Conservation (phyloP, 2,329 filamentous ascomycete species). For the Ustulina deusta region DNA sequence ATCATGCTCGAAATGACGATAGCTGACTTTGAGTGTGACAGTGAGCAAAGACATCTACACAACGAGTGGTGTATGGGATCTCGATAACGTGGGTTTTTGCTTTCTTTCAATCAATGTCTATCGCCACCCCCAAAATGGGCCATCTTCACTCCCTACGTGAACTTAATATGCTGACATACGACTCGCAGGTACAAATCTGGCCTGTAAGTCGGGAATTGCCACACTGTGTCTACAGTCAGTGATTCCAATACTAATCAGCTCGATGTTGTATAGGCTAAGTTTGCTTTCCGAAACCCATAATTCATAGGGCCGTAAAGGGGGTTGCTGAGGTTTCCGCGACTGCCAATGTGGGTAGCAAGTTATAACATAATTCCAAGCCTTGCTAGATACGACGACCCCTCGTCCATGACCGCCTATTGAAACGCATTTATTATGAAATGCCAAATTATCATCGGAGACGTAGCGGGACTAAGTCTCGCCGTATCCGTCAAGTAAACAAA, state of each 20-base stretch:
- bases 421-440: constrained; percentile 19
- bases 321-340: neutral
- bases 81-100: constrained; percentile 67
- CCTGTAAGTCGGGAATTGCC: constrained; percentile 52
- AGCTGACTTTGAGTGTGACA: neutral
- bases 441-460: neutral
- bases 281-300: constrained; percentile 44
- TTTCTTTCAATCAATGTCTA: constrained; percentile 20
- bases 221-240: neutral
- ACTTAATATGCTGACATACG: constrained; percentile 19
- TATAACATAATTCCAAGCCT: constrained; percentile 18
- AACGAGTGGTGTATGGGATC: constrained; percentile 81
- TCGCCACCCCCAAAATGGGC: neutral
- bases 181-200: constrained; percentile 61
- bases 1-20: neutral
- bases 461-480: neutral
- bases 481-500: neutral
- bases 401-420: constrained; percentile 2
- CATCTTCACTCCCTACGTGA: neutral
- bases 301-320: constrained; percentile 8
- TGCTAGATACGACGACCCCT: constrained; percentile 8
- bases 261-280: constrained; percentile 41
- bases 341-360: constrained; percentile 9
- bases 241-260: constrained; percentile 35
- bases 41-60: constrained; percentile 80